phyloP scores from a whole-genome alignment of 768 basidiomycete genomes.

The Rickenella mellea region DNA sequence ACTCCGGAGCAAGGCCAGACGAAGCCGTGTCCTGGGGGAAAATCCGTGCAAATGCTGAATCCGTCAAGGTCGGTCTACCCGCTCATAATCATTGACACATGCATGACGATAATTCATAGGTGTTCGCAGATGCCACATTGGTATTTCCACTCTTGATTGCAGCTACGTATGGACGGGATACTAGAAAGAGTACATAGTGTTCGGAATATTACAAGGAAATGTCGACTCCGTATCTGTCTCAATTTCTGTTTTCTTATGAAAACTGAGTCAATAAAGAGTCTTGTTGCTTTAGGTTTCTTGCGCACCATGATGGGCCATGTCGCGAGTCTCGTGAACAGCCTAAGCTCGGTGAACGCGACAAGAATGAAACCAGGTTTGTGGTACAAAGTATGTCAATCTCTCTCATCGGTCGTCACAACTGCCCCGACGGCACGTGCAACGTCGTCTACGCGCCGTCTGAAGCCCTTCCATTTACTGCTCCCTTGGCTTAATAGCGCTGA shows the following conservation, averaged over 20 bases:
- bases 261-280: slow-evolving; percentile 82
- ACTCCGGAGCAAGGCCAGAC: slow-evolving; percentile 93
- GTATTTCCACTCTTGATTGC: slow-evolving; percentile 94
- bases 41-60: slow-evolving; percentile 76
- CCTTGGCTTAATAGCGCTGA: slow-evolving; percentile 50
- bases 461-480: slow-evolving; percentile 57
- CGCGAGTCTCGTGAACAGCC: slow-evolving; percentile 2
- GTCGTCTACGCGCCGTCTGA: slow-evolving; percentile 66
- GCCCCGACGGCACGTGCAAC: slow-evolving; percentile 53
- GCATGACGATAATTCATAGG: slow-evolving; percentile 30
- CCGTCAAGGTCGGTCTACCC: slow-evolving; percentile 90
- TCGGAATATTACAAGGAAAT: slow-evolving; percentile 8
- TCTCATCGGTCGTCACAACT: slow-evolving; percentile 9
- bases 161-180: slow-evolving; percentile 72
- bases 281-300: slow-evolving; percentile 43
- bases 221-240: slow-evolving; percentile 92
- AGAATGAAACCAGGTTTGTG: slow-evolving; percentile 16
- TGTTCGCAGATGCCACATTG: slow-evolving; percentile 91
- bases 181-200: not conserved
- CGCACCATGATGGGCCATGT: not conserved
- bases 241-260: slow-evolving; percentile 48
- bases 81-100: no score
- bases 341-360: slow-evolving; percentile 18
- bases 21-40: slow-evolving; percentile 99
- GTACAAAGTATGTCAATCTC: slow-evolving; percentile 13